Conservation (phyloP, 2,329 filamentous ascomycete species). For the Colletotrichum australisinense region DNA sequence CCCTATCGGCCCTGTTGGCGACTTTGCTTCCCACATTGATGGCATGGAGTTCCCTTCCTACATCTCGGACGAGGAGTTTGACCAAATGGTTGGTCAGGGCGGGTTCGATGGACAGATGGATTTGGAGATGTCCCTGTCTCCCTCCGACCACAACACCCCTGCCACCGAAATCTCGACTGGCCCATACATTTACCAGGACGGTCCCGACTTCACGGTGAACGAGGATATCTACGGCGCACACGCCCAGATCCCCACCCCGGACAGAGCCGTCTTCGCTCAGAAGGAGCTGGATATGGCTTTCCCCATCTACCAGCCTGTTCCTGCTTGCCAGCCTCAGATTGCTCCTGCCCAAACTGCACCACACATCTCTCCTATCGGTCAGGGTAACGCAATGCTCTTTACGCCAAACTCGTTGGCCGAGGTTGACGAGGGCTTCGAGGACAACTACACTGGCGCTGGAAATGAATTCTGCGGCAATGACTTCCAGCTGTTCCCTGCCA, state of each 20-base stretch:
- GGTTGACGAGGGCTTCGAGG: constrained; percentile 75
- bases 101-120: constrained; percentile 41
- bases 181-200: constrained; percentile 67
- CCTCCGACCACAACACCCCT: constrained; percentile 64
- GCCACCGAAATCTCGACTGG: constrained; percentile 54
- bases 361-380: constrained; percentile 77
- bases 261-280: constrained; percentile 39
- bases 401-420: constrained; percentile 72
- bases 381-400: constrained; percentile 76
- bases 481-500: constrained; percentile 71
- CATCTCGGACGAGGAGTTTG: constrained; percentile 59
- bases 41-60: constrained; percentile 62
- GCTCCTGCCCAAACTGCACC: constrained; percentile 47
- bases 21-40: constrained; percentile 40
- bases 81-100: constrained; percentile 43
- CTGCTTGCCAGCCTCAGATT: constrained; percentile 52
- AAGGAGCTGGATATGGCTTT: constrained; percentile 31
- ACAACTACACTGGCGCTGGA: constrained; percentile 55
- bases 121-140: constrained; percentile 54
- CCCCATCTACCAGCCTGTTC: constrained; percentile 39
- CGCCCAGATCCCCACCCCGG: constrained; percentile 66
- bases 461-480: constrained; percentile 58
- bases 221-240: constrained; percentile 72
- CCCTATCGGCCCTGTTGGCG: constrained; percentile 38
- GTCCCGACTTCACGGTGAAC: constrained; percentile 70